These are phyloP conservation scores for Coemansia aciculifera DNA, from an alignment of 192 early-diverging fungal genomes.

Conservation along the genomic window DNA sequence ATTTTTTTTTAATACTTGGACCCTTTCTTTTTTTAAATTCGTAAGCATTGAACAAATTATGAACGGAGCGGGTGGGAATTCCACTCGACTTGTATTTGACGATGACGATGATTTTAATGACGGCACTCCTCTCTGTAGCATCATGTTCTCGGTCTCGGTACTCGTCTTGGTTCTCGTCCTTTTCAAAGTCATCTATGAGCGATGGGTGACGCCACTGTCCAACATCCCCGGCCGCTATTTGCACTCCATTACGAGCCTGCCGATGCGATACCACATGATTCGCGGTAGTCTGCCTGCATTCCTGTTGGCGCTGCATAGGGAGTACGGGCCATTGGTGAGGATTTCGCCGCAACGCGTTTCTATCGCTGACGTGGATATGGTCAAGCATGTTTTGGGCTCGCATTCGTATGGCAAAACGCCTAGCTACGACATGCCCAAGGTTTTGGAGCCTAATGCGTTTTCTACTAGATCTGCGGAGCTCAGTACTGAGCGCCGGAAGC, in stretches of 20 bases:
- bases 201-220: conserved; percentile 47
- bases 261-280: conserved; percentile 53
- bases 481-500: conserved; percentile 28
- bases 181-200: conserved; percentile 51
- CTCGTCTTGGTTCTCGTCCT: conserved; percentile 25
- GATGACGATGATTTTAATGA: conserved; percentile 44
- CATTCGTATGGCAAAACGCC: conserved; percentile 33
- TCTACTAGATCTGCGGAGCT: conserved; percentile 40
- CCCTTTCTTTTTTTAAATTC: not conserved
- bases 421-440: conserved; percentile 34
- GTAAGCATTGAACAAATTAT: conserved; percentile 11
- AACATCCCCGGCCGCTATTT: conserved; percentile 28
- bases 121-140: conserved; percentile 29
- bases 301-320: conserved; percentile 16
- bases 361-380: conserved; percentile 22
- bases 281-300: conserved; percentile 38
- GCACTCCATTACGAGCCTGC: conserved; percentile 36
- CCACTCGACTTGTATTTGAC: conserved; percentile 44
- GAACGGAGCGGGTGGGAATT: conserved; percentile 49
- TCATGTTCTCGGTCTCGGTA: conserved; percentile 27
- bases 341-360: conserved; percentile 49
- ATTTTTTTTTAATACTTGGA: not conserved
- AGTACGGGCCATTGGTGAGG: conserved; percentile 37
- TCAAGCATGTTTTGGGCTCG: conserved; percentile 32
- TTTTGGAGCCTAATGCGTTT: conserved; percentile 37